These are phyloP conservation scores for Mycena capillaripes DNA, from an alignment of 768 basidiomycete species.

Conservation along the genomic window DNA sequence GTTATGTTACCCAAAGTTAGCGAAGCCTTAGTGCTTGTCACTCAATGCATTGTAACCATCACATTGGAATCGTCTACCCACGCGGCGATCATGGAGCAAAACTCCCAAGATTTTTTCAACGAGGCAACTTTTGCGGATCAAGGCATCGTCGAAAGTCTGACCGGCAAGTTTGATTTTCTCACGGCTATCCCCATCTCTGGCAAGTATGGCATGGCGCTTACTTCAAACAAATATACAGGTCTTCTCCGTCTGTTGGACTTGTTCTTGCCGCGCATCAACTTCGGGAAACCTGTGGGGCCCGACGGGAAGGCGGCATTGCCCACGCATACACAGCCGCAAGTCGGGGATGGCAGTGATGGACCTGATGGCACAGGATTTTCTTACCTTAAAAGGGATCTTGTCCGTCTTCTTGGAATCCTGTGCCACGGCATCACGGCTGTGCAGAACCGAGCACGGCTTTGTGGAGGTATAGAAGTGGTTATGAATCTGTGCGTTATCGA, in stretches of 20 bases:
- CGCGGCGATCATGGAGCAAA: conserved; percentile 38
- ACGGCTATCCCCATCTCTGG: neutral
- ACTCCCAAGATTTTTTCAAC: conserved; percentile 60
- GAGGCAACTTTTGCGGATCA: conserved; percentile 56
- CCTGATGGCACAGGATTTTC: conserved; percentile 73
- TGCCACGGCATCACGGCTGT: conserved; percentile 73
- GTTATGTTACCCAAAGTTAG: conserved; percentile 82
- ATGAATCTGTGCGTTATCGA: conserved; percentile 93
- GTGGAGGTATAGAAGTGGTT: conserved; percentile 83
- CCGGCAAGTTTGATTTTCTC: conserved; percentile 60
- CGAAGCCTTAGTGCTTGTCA: conserved; percentile 84
- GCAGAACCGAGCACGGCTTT: conserved; percentile 81
- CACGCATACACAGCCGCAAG: conserved; percentile 42
- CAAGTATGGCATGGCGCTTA: conserved; percentile 4
- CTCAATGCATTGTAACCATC: conserved; percentile 80
- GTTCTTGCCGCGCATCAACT: conserved; percentile 90
- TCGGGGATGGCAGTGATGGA: conserved; percentile 19
- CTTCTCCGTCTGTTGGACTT: conserved; percentile 79
- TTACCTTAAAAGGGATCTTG: conserved; percentile 90
- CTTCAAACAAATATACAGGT: conserved; percentile 58
- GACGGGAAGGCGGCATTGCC: conserved; percentile 43
- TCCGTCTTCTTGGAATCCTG: conserved; percentile 88
- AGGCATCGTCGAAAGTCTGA: conserved; percentile 66
- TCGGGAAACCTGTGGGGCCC: conserved; percentile 69
- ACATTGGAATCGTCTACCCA: conserved; percentile 63